These are phyloP conservation scores for Thozetella sp. DNA, from an alignment of 495 filamentous ascomycete species.

Conservation along the genomic window DNA sequence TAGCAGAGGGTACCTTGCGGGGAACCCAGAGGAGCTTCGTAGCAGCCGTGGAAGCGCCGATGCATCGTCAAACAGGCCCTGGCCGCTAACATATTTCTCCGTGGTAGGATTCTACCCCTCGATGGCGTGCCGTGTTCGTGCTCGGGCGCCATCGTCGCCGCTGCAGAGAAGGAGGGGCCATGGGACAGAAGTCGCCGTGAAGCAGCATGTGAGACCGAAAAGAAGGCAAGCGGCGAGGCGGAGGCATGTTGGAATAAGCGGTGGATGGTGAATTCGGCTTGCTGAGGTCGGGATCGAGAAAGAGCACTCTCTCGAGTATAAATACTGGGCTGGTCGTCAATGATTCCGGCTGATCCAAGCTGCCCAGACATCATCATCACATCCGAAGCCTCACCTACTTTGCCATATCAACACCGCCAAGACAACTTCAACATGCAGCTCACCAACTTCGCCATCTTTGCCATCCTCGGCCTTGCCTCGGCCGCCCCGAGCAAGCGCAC, in stretches of 20 bases:
- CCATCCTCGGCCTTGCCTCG: neutral
- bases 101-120: constrained; percentile 2
- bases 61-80: neutral
- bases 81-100: neutral
- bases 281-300: neutral
- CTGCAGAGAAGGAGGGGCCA: neutral
- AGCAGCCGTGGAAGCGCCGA: neutral
- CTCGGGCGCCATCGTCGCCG: neutral
- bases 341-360: too few relatives aligned
- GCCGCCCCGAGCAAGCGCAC: neutral
- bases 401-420: neutral
- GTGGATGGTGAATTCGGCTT: neutral
- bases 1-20: neutral
- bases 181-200: neutral
- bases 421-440: neutral
- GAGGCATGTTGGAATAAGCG: too few relatives aligned
- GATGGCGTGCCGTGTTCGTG: neutral
- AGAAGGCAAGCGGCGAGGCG: neutral
- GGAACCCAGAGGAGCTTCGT: neutral
- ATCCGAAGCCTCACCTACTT: neutral
- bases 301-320: neutral
- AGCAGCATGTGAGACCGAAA: neutral
- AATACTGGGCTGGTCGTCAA: neutral
- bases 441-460: neutral
- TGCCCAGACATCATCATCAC: too few relatives aligned